Percentiles rank a stretch among this genome's conserved stretches.
Evolutionary conservation across 1,284 basidiomycete genomes (phyloP).

Genomic region (Ustilago shanxiensis): DNA sequence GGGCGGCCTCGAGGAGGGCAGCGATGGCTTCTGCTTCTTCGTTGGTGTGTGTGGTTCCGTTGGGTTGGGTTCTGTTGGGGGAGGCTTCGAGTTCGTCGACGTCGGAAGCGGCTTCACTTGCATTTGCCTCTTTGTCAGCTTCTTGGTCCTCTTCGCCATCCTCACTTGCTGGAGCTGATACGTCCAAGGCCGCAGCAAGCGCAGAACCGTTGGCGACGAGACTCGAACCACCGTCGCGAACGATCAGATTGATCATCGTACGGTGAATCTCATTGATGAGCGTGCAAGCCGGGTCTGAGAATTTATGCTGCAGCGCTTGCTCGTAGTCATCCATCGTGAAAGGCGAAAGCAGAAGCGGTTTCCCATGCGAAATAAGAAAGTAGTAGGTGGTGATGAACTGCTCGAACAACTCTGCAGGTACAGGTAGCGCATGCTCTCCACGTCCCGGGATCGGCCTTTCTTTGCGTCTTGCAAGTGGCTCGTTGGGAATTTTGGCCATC

Average conservation of each 20-base stretch:
- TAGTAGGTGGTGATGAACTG: slow-evolving; percentile 89
- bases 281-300: slow-evolving; percentile 78
- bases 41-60: slow-evolving; percentile 21
- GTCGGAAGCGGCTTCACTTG: slow-evolving; percentile 43
- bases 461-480: slow-evolving; percentile 49
- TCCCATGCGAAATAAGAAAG: slow-evolving; percentile 89
- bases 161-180: slow-evolving; percentile 51
- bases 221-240: slow-evolving; percentile 76
- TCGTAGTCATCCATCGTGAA: slow-evolving; percentile 96
- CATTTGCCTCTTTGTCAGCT: slow-evolving; percentile 34
- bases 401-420: slow-evolving; percentile 81
- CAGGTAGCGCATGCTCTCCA: slow-evolving; percentile 83
- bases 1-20: slow-evolving; percentile 49
- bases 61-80: slow-evolving; percentile 19
- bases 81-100: slow-evolving; percentile 41
- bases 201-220: slow-evolving; percentile 18
- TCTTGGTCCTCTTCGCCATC: slow-evolving; percentile 68
- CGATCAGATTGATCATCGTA: slow-evolving; percentile 85
- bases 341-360: slow-evolving; percentile 87
- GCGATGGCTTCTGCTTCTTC: slow-evolving; percentile 46
- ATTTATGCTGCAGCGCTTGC: slow-evolving; percentile 82
- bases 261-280: slow-evolving; percentile 90
- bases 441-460: slow-evolving; percentile 78
- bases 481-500: slow-evolving; percentile 53
- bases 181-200: slow-evolving; percentile 26